Base-by-base conservation (phyloP, 176 grass and related monocot species). In the Tuctoria greenei region DNA sequence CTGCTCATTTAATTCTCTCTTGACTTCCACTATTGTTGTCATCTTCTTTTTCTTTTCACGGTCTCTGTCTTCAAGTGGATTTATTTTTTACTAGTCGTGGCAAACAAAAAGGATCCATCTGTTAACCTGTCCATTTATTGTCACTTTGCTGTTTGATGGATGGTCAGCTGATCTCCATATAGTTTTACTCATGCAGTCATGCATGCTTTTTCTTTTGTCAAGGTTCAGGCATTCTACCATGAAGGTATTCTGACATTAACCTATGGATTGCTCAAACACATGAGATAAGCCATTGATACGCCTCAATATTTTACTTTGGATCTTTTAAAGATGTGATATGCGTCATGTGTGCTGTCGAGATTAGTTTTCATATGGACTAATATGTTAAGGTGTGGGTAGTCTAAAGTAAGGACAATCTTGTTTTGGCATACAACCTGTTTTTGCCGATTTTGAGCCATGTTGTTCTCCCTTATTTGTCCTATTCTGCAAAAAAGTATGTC, bases 11-110 rank as follows among this genome's bases (percentile, higher is more conserved):
- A 1, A 31, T 31, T 2, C 31, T 31, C 31, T 31, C 31, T 31
- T 31, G 31, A 31, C 31, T 31, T 3, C 31, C 31, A 31, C 31
- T 31, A 31, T 31, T 31, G 31, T 31, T 31, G 2, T 31, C 31
- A 2, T 31, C 31, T 31, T 31, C 31, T 3, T 3, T 3, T 31
- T 31, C 3, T 31, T 3, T 31, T 31, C 3, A 2, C 31, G 3
- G 31, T 31, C n/a, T 9, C 39, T 41, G 4, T 10, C 45, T 23
- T 39, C 79, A 67, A 60, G 44, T 73, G 71, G 81, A 31, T 14
- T 82, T 86, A 61, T 82, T 83, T 84, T 52, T 74, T 71, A 71
- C 66, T 67, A 79, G 61, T 58, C 7, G 13, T 20, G n/a, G 47
- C 57, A 54, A 50, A 64, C 47, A 4, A 74, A 44, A 84, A 66